Evolutionary conservation across 2,329 filamentous ascomycete species (phyloP).

Genomic region (Westerdykella sp.): DNA sequence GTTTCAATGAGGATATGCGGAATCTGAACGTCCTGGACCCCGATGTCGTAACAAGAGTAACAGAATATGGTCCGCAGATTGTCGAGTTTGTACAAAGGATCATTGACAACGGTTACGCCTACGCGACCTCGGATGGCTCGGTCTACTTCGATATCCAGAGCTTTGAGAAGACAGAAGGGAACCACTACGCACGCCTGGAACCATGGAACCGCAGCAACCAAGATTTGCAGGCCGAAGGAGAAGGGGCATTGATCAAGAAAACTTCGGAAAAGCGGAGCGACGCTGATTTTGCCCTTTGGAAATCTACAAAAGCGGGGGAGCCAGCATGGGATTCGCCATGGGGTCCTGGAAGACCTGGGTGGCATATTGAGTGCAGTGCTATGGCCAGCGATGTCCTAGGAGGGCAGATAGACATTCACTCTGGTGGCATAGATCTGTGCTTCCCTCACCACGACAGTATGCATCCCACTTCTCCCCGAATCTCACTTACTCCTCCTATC

Average conservation of each 20-base stretch:
- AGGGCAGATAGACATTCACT: slow-evolving; percentile 82
- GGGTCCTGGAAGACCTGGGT: slow-evolving; percentile 82
- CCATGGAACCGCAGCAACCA: slow-evolving; percentile 83
- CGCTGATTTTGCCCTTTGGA: slow-evolving; percentile 91
- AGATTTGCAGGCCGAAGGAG: slow-evolving; percentile 77
- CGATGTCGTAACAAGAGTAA: slow-evolving; percentile 80
- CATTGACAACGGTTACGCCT: slow-evolving; percentile 79
- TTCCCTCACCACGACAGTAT: slow-evolving; percentile 71
- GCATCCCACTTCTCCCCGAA: background rate
- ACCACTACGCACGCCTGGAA: slow-evolving; percentile 77
- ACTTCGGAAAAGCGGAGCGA: slow-evolving; percentile 63
- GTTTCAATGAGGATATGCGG: slow-evolving; percentile 84
- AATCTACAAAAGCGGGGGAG: slow-evolving; percentile 84
- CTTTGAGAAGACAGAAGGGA: slow-evolving; percentile 71
- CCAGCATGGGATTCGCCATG: slow-evolving; percentile 84
- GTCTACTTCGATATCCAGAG: slow-evolving; percentile 90
- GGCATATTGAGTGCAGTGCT: slow-evolving; percentile 95
- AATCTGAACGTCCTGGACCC: slow-evolving; percentile 78
- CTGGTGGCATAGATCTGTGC: slow-evolving; percentile 81
- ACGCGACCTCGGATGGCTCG: slow-evolving; percentile 67
- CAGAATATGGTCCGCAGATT: slow-evolving; percentile 84
- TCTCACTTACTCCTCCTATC: too few species aligned
- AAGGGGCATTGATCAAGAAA: slow-evolving; percentile 66
- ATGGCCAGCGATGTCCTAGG: slow-evolving; percentile 92
- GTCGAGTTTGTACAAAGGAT: slow-evolving; percentile 77